Conservation (phyloP, 73 alveolate genomes). For the Uronychia setigera region DNA sequence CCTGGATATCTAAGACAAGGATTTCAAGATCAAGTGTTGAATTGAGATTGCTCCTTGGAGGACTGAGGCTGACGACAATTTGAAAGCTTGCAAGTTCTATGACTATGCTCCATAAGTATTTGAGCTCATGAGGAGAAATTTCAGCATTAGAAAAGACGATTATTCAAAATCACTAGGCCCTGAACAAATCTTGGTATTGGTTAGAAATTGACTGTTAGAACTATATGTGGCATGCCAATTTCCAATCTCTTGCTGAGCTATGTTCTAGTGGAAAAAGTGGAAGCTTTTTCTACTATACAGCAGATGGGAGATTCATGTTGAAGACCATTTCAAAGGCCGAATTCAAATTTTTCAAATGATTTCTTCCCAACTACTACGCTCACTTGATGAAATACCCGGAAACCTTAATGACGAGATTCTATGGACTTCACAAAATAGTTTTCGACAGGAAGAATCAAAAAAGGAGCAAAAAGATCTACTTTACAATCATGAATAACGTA, state of each 20-base stretch:
- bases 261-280: slow-evolving; percentile 97
- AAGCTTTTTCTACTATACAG: slow-evolving; percentile 97
- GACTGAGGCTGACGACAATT: slow-evolving; percentile 53
- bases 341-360: slow-evolving; percentile 82
- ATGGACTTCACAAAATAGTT: slow-evolving; percentile 81
- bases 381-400: slow-evolving; percentile 71
- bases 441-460: slow-evolving; percentile 56
- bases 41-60: slow-evolving; percentile 80
- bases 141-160: slow-evolving; percentile 63
- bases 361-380: slow-evolving; percentile 87
- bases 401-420: slow-evolving; percentile 63
- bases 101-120: slow-evolving; percentile 92
- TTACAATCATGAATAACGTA: slow-evolving; percentile 90
- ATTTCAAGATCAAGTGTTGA: slow-evolving; percentile 65
- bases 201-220: slow-evolving; percentile 54
- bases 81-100: slow-evolving; percentile 77
- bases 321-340: slow-evolving; percentile 93
- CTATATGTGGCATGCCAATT: slow-evolving; percentile 53
- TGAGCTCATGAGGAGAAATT: slow-evolving; percentile 74
- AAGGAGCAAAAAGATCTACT: slow-evolving; percentile 55
- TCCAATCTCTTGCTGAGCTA: slow-evolving; percentile 71
- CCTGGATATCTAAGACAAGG: slow-evolving; percentile 62
- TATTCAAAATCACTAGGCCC: slow-evolving; percentile 83
- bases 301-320: slow-evolving; percentile 95
- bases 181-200: slow-evolving; percentile 61